Evolutionary conservation across 2,329 filamentous ascomycete species (phyloP).

Genomic region (Eurotiales sp.): DNA sequence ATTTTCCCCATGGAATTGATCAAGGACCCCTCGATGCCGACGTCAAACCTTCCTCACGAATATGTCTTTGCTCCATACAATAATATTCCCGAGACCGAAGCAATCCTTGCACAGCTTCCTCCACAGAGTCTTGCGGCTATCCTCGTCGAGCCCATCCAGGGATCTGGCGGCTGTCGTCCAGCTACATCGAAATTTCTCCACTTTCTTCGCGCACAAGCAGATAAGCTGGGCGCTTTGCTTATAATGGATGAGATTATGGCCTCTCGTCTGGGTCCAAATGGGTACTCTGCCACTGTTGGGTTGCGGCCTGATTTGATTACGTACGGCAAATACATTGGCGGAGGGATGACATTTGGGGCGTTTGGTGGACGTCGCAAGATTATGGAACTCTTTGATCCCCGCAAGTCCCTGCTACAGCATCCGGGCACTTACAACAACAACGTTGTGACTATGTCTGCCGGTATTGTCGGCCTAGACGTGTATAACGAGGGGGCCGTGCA

Average conservation of each 20-base stretch:
- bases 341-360: slow-evolving; percentile 63
- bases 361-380: slow-evolving; percentile 60
- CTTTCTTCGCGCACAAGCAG: slow-evolving; percentile 48
- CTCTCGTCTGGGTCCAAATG: slow-evolving; percentile 53
- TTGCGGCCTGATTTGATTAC: slow-evolving; percentile 60
- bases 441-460: slow-evolving; percentile 56
- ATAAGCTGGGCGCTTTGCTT: slow-evolving; percentile 53
- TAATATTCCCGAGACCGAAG: slow-evolving; percentile 46
- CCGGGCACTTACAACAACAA: slow-evolving; percentile 69
- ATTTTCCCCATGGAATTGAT: neutral
- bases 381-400: slow-evolving; percentile 57
- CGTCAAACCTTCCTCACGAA: slow-evolving; percentile 47
- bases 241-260: slow-evolving; percentile 72
- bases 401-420: slow-evolving; percentile 45
- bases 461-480: slow-evolving; percentile 32
- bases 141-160: slow-evolving; percentile 64
- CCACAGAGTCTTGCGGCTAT: slow-evolving; percentile 53
- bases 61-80: slow-evolving; percentile 63
- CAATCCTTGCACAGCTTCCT: neutral
- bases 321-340: slow-evolving; percentile 64
- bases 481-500: neutral
- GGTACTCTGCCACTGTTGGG: slow-evolving; percentile 43
- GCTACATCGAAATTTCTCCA: slow-evolving; percentile 52
- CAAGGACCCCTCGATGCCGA: neutral
- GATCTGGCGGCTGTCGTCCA: slow-evolving; percentile 56